Conservation (phyloP, 495 filamentous ascomycete species). For the Talaromyces borbonicus region DNA sequence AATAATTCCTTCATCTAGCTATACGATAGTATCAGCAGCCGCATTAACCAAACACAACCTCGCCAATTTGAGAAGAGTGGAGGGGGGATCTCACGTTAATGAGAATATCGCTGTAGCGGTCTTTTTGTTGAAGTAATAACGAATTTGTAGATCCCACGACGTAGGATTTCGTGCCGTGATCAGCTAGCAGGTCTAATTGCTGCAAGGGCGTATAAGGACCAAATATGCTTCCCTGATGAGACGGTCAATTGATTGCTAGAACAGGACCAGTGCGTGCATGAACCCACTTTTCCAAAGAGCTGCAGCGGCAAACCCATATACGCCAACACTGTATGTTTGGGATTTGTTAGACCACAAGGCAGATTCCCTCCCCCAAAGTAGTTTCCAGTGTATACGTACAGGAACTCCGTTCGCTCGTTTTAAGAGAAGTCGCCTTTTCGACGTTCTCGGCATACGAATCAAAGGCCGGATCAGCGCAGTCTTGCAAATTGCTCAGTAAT, state of each 20-base stretch:
- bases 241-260: slow-evolving; percentile 12
- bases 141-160: slow-evolving; percentile 97
- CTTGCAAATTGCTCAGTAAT: slow-evolving; percentile 72
- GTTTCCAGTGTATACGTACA: slow-evolving; percentile 28
- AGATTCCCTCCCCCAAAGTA: background rate
- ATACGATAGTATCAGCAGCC: no score
- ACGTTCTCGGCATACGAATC: slow-evolving; percentile 71
- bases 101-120: slow-evolving; percentile 94
- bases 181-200: slow-evolving; percentile 87
- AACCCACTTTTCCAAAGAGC: slow-evolving; percentile 78
- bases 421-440: slow-evolving; percentile 70
- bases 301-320: slow-evolving; percentile 95
- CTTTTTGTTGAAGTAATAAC: slow-evolving; percentile 82
- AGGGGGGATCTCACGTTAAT: slow-evolving; percentile 55
- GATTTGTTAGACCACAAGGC: slow-evolving; percentile 18
- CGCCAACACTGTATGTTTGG: slow-evolving; percentile 58
- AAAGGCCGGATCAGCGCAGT: slow-evolving; percentile 85
- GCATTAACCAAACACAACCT: no score
- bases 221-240: slow-evolving; percentile 72
- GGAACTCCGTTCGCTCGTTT: slow-evolving; percentile 84
- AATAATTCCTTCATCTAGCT: slow-evolving; percentile 82
- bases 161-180: slow-evolving; percentile 92
- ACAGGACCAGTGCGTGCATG: background rate
- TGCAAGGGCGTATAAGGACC: slow-evolving; percentile 95
- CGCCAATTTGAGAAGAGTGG: background rate